phyloP scores from a whole-genome alignment of 2,329 filamentous ascomycete genomes.

The Colletotrichum sidae region DNA sequence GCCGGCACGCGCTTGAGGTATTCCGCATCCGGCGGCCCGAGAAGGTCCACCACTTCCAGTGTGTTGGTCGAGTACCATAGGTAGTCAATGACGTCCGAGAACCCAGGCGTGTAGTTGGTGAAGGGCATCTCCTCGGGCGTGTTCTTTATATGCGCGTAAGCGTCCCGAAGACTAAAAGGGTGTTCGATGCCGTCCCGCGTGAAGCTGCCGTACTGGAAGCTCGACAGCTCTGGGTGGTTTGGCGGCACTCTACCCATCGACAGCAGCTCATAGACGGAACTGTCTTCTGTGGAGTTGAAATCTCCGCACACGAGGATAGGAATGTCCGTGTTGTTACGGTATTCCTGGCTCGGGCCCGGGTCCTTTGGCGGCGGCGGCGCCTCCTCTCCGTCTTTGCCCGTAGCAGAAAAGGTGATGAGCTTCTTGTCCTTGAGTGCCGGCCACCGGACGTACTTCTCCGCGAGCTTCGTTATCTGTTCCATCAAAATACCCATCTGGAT shows the following conservation, averaged over 20 bases:
- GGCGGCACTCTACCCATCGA: slow-evolving; percentile 82
- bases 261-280: slow-evolving; percentile 91
- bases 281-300: slow-evolving; percentile 91
- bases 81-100: slow-evolving; percentile 93
- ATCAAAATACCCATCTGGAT: slow-evolving; percentile 96
- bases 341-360: slow-evolving; percentile 86
- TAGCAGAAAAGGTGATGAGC: slow-evolving; percentile 56
- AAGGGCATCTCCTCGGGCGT: slow-evolving; percentile 88
- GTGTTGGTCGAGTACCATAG: slow-evolving; percentile 97
- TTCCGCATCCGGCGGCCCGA: slow-evolving; percentile 87
- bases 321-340: slow-evolving; percentile 86
- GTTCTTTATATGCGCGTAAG: slow-evolving; percentile 85
- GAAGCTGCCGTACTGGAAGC: slow-evolving; percentile 91
- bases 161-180: slow-evolving; percentile 92
- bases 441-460: slow-evolving; percentile 85
- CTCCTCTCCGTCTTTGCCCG: slow-evolving; percentile 57
- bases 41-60: slow-evolving; percentile 83
- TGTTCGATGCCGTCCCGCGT: slow-evolving; percentile 93
- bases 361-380: slow-evolving; percentile 68
- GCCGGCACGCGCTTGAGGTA: slow-evolving; percentile 90
- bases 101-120: slow-evolving; percentile 97
- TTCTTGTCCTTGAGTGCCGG: slow-evolving; percentile 86
- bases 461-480: slow-evolving; percentile 88
- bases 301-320: slow-evolving; percentile 93
- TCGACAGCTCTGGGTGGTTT: slow-evolving; percentile 82